Evolutionary conservation across 2,329 filamentous ascomycete species (phyloP).

Genomic region (Parascedosporium putredinis): DNA sequence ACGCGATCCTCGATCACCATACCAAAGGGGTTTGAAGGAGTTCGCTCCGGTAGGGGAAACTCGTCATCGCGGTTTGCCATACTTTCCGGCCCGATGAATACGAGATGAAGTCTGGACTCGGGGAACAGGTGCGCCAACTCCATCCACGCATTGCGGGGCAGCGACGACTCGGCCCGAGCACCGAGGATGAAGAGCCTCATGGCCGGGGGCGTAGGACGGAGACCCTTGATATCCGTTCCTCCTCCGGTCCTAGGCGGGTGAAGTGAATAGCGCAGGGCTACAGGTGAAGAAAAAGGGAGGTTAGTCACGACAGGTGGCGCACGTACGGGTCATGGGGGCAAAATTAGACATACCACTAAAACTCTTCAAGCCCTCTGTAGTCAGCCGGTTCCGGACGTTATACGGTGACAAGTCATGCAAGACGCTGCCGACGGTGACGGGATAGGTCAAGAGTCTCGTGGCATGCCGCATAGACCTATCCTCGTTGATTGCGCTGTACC

Average conservation of each 20-base stretch:
- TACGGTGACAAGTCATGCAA: constrained; percentile 94
- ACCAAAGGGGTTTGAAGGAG: constrained; percentile 79
- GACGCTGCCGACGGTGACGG: constrained; percentile 80
- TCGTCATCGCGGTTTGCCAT: constrained; percentile 92
- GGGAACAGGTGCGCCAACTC: constrained; percentile 94
- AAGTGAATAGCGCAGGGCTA: constrained; percentile 84
- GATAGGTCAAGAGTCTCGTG: constrained; percentile 87
- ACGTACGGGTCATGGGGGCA: background rate
- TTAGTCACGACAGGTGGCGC: background rate
- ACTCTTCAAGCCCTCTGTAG: constrained; percentile 82
- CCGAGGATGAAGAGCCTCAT: constrained; percentile 89
- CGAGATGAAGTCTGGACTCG: constrained; percentile 75
- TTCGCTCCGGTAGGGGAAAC: constrained; percentile 81
- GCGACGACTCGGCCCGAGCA: constrained; percentile 91
- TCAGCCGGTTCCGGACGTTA: constrained; percentile 65
- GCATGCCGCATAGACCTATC: constrained; percentile 88
- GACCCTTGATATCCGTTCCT: constrained; percentile 62
- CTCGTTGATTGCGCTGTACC: constrained; percentile 84
- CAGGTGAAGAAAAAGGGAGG: background rate
- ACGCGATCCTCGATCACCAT: constrained; percentile 89
- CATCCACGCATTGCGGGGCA: constrained; percentile 87
- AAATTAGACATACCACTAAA: constrained; percentile 62
- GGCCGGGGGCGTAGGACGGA: constrained; percentile 75
- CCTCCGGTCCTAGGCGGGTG: constrained; percentile 77
- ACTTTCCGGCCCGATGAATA: constrained; percentile 92